phyloP scores from a whole-genome alignment of 2,329 filamentous ascomycete genomes.

The Cercospora sojina region DNA sequence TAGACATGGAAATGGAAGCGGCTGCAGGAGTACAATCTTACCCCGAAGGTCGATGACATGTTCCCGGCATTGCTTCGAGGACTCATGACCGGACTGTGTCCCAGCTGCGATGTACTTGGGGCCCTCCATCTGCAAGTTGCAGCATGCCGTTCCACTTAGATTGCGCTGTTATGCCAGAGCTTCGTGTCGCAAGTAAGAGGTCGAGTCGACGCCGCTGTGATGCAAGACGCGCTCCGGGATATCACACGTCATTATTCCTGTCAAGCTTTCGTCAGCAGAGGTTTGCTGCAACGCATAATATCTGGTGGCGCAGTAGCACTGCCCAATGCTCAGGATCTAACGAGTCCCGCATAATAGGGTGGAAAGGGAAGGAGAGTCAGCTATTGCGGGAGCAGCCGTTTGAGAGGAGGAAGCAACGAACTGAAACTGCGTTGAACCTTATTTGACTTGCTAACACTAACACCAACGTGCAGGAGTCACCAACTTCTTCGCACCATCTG shows the following conservation, averaged over 20 bases:
- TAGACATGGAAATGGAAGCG: neutral
- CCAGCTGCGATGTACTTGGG: neutral
- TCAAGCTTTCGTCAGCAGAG: neutral
- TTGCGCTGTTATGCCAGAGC: neutral
- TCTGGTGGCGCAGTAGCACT: neutral
- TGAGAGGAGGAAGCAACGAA: neutral
- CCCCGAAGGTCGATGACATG: neutral
- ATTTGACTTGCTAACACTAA: neutral
- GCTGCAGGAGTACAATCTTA: neutral
- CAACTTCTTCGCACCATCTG: conserved; percentile 1
- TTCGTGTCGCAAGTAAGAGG: neutral
- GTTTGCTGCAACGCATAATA: neutral
- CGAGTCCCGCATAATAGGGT: neutral
- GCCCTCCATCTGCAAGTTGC: neutral
- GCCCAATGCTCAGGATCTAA: neutral
- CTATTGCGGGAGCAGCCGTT: neutral
- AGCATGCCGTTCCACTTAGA: neutral
- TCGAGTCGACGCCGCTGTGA: neutral
- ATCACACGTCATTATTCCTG: neutral
- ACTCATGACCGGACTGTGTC: neutral
- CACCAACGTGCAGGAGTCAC: neutral
- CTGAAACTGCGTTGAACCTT: neutral
- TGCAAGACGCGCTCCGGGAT: neutral
- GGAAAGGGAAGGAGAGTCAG: neutral
- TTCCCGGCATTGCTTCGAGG: neutral